Conservation (phyloP, 2,329 filamentous ascomycete genomes). For the Pseudopyrenochaeta lycopersici region DNA sequence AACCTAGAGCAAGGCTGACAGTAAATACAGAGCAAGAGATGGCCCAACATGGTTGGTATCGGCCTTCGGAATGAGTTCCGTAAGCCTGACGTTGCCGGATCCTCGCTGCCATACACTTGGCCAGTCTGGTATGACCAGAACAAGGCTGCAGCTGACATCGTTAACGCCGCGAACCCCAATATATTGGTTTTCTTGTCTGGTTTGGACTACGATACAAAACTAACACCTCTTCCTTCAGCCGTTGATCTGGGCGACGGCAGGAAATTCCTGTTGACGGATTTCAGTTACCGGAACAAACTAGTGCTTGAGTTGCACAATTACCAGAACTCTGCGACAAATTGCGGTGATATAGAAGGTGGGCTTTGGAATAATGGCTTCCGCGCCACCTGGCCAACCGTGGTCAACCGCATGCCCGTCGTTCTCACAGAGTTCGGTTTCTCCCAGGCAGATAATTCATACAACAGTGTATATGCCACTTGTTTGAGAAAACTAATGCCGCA, state of each 20-base stretch:
- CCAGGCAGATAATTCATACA: conserved; percentile 57
- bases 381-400: conserved; percentile 55
- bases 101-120: conserved; percentile 63
- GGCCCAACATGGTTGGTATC: conserved; percentile 63
- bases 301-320: conserved; percentile 71
- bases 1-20: not conserved
- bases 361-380: conserved; percentile 64
- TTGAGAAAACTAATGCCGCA: conserved; percentile 61
- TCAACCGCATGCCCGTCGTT: conserved; percentile 62
- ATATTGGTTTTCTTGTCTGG: conserved; percentile 69
- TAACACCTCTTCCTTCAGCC: conserved; percentile 62
- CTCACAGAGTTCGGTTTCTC: conserved; percentile 66
- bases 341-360: conserved; percentile 56
- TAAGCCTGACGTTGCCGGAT: conserved; percentile 35
- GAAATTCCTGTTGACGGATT: conserved; percentile 59
- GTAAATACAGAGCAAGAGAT: conserved; percentile 41
- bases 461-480: conserved; percentile 62
- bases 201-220: conserved; percentile 64
- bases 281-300: conserved; percentile 63
- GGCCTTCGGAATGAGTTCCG: conserved; percentile 65
- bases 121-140: conserved; percentile 63
- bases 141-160: conserved; percentile 58
- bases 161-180: conserved; percentile 61
- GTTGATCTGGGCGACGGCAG: conserved; percentile 59
- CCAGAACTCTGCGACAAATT: conserved; percentile 60